Base-by-base conservation (phyloP, 495 filamentous ascomycete genomes). In the Penicillium cataractarum region DNA sequence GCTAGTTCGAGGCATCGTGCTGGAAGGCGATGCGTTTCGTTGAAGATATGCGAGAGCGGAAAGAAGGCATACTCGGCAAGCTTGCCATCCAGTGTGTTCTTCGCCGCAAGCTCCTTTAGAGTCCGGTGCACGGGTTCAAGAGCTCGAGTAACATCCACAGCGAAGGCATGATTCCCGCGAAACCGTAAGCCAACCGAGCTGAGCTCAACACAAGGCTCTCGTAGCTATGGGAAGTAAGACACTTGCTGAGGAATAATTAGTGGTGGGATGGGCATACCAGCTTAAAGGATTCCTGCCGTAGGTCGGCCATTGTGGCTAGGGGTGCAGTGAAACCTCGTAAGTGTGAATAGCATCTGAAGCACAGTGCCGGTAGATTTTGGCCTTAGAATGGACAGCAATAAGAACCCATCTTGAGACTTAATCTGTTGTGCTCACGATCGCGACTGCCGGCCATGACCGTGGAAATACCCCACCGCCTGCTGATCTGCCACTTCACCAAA, bases 41-140 rank as follows among this genome's bases (percentile, higher is more conserved):
- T 88, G 65, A 99, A 89, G 52, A 98, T 86, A 62, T 96, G 90
- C 2, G 91, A 92, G 0, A 99, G 77, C 0, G 95, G 95, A 66
- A 97, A 95, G 81, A 98, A 98, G 65, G 90, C 85, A 78, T 97
- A 99, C 73, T 97, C 92, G 8, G 93, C 95, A 27, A 97, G 78
- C 73, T 92, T 92, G 55, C 86, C 81, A 70, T 97, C 92, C 12
- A 97, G 78, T 0, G 82, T 77, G 35, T 83, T 78, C 51, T 78
- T 76, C 49, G 62, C 69, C 39, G 80, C 77, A 65, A 90, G 79
- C 35, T 77, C 71, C 6, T 81, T 73, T 26, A 96, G 75, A 21
- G 83, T 67, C 15, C 65, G 59, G 44, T 80, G 77, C 4, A 96
- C 77, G 0, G 79, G 70, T 29, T 85, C 79, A 26, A 90, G 78